Evolutionary conservation across 371 early-diverging fungal genomes (phyloP), one percentile per base, ranked within the genome.

Genomic region (Blakeslea trispora): DNA sequence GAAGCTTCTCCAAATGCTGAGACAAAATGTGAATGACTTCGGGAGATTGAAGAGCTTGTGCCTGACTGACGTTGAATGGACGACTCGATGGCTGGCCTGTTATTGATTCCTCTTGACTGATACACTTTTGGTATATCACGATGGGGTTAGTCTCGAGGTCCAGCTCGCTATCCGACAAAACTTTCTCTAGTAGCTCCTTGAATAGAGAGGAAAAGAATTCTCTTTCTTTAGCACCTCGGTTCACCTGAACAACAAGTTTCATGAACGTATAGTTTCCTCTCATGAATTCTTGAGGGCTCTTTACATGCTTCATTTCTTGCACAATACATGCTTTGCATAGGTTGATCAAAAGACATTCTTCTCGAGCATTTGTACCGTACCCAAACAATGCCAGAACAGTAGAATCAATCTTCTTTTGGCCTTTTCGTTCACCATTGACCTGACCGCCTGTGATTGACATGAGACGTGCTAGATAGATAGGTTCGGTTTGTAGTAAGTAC

Each of bases 401-500:
- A 3, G 90, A 82, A 62, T 96, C 96, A 40, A 97, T 84, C 50
- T 96, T 89, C 42, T 80, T 83, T 14, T 68, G 63, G 2, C 68
- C 68, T 18, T 63, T 68, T 13, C 52, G 55, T 14, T 69, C 71
- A 10, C 65, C 83, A 66, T 68, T 79, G 67, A 64, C 72, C 28
- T 81, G 69, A 3, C 79, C 78, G 59, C 90, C 91, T 57, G 92
- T 74, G 40, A 85, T 75, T 14, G 90, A 90, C 82, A 99, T 84
- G 42, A 99, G 70, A n/a, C 85, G 82, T 13, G 95, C 88, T 44
- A 99, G 77, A 62, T 99, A 95, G 13, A 74, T 58, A 1, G 99
- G 99, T 63, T 99, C 92, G 4, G 97, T 98, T 71, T 99, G 99
- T 23, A 99, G 78, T 34, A 95, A 55, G 64, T 99, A 97, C 44